Base-by-base conservation (phyloP, 306 rosid species). In the Fragaria vesca region DNA sequence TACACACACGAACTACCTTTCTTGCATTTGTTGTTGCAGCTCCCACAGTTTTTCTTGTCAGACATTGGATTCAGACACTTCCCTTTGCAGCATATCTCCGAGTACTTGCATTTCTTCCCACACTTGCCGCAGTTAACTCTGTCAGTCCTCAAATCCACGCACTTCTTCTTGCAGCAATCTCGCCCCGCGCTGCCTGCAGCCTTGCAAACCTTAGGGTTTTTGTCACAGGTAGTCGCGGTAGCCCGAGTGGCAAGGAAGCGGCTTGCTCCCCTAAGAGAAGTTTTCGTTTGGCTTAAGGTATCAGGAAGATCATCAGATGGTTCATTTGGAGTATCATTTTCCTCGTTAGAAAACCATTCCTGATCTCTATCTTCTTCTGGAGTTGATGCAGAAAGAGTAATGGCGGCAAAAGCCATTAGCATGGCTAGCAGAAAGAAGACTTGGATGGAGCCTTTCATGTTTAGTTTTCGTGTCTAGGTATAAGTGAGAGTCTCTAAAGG, bases 1-100 rank as follows among this genome's bases (percentile, higher is more conserved):
- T 77, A 83, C 32, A 66, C 80, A 74, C 94, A 90, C 0, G 83
- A 71, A 24, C 78, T 84, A 38, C 71, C 80, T 55, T 36, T 74
- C 30, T 83, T 47, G 71, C 95, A 90, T 46, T 80, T 79, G 81
- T 83, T 90, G 60, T 86, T 84, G 88, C 95, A 88, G 57, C 78
- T 78, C 10, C 95, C 92, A 74, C 92, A 86, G 42, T 90, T 83
- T 28, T 83, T 85, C 81, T 65, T 46, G 71, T 86, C 84, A 21
- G 71, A 73, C 52, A 40, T 63, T 2, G 88, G 85, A 36, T 80
- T 88, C 82, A 86, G 84, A 11, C 94, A 90, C 74, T 83, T 79
- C 0, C 92, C 92, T 24, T 79, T 70, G 60, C 90, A 90, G 68
- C 95, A 90, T 4, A 79, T 81, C 80, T 88, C 86, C 6, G 68